Conservation (phyloP, 345 rosid species). For the Salix viminalis region DNA sequence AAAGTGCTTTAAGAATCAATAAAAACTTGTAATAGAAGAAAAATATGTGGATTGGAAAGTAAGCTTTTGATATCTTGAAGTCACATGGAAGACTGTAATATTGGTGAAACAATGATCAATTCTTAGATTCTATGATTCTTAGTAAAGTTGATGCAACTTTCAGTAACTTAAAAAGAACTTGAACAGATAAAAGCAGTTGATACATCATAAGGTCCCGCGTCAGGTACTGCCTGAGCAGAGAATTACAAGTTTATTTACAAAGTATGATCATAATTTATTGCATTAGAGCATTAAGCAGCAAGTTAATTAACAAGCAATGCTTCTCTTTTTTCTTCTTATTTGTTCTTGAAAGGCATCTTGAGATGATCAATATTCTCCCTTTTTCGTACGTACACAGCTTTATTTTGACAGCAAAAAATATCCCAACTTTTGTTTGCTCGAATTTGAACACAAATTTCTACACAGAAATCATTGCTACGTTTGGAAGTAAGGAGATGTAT, state of each 20-base stretch:
- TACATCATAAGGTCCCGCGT: background rate
- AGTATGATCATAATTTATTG: background rate
- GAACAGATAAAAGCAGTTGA: background rate
- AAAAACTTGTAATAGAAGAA: slow-evolving; percentile 3
- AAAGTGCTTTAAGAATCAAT: slow-evolving; percentile 9
- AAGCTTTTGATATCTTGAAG: slow-evolving; percentile 10
- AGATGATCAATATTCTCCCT: background rate
- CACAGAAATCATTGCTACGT: background rate
- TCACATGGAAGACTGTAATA: slow-evolving; percentile 17
- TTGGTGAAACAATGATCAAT: slow-evolving; percentile 17
- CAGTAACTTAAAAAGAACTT: background rate
- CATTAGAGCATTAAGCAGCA: background rate
- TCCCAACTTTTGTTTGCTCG: background rate
- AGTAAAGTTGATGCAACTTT: slow-evolving; percentile 19
- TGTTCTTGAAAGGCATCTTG: background rate
- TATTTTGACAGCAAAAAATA: background rate
- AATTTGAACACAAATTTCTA: background rate
- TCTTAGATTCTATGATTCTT: slow-evolving; percentile 10
- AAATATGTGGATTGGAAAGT: slow-evolving; percentile 6
- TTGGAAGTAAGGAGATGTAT: background rate
- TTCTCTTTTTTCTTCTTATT: background rate
- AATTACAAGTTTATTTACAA: background rate
- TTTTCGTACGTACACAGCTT: background rate
- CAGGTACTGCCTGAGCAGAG: background rate
- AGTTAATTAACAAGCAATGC: background rate